phyloP scores from a whole-genome alignment of 1,284 basidiomycete genomes.

The Xerocomus cyaneibrunnescens region DNA sequence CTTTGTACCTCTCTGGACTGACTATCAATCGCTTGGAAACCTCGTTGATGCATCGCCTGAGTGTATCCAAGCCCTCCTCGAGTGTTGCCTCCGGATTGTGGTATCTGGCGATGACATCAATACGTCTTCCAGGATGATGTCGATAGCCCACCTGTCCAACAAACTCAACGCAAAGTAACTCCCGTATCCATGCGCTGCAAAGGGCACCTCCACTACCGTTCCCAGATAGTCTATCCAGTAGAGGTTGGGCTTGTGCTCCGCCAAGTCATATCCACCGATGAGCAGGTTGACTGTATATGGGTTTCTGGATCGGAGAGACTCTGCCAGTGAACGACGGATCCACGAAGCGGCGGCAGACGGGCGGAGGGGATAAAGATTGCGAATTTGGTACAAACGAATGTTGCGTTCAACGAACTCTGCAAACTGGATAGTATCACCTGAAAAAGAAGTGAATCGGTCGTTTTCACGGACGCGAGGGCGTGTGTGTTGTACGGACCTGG shows the following conservation, averaged over 20 bases:
- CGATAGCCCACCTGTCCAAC: slow-evolving; percentile 71
- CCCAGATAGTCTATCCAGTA: slow-evolving; percentile 98
- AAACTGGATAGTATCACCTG: slow-evolving; percentile 96
- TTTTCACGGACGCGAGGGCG: neutral
- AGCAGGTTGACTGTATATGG: slow-evolving; percentile 94
- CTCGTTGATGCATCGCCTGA: slow-evolving; percentile 88
- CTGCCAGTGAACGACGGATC: slow-evolving; percentile 90
- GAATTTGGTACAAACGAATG: slow-evolving; percentile 93
- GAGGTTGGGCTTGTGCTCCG: slow-evolving; percentile 65
- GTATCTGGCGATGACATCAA: slow-evolving; percentile 49
- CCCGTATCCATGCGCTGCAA: slow-evolving; percentile 95
- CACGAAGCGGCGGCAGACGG: slow-evolving; percentile 91
- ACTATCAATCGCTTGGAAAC: slow-evolving; percentile 85
- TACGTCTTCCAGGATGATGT: neutral
- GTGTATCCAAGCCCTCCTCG: slow-evolving; percentile 82
- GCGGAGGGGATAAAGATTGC: slow-evolving; percentile 86
- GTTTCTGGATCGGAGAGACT: slow-evolving; percentile 83
- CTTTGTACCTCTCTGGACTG: slow-evolving; percentile 80
- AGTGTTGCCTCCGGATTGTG: slow-evolving; percentile 81
- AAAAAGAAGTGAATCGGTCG: neutral
- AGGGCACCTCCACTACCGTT: slow-evolving; percentile 86
- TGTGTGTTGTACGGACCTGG: slow-evolving; percentile 58
- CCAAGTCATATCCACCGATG: slow-evolving; percentile 87
- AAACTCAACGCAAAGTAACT: slow-evolving; percentile 91
- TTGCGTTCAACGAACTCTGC: slow-evolving; percentile 97